Base-by-base conservation (phyloP, 2,329 filamentous ascomycete species). In the Trichoderma endophyticum region DNA sequence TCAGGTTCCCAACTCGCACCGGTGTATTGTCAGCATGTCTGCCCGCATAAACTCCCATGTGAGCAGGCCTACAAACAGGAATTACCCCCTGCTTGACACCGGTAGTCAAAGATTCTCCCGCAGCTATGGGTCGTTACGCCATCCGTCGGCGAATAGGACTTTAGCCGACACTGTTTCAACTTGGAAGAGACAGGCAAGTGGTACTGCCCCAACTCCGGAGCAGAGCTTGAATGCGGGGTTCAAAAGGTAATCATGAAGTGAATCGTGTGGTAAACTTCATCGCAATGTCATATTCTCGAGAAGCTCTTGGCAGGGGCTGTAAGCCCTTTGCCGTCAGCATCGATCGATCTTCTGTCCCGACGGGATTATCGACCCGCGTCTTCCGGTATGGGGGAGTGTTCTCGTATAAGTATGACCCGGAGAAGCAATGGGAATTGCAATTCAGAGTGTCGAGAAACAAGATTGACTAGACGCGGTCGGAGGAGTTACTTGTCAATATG, bases 71-170 rank as follows among this genome's bases (percentile, higher is more conserved):
- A 12, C 6, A 51, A 60, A 34, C 54, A 60, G 32, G 65, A 39
- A 48, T 48, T 26, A 24, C 32, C 26, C 65, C 54, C 54, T 60
- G 65, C 9, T 9, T 26, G 54, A 15, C 51, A 51, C 56, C 30
- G 32, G 26, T 24, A 28, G 6, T 59, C 64, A 59, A 15, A 28
- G 24, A 39, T 36, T 39, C 34, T 43, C 18, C 51, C 34, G 64
- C 32, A 8, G 64, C 64, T 59, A 67, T 6, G 15, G 32, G 64
- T 24, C 34, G 24, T 43, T 48, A n/a, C 12, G 56, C 26, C 51
- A 69, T 28, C 66, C 66, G 66, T 69, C 66, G 66, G 66, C 28
- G 56, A 61, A 18, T 61, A 69, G 12, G 66, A 61, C 56, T 69
- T 69, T 69, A 69, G 36, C 66, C 66, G 66, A 14, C 28, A n/a